phyloP scores from a whole-genome alignment of 129 eudicot genomes.

The Flaveria sonorensis region DNA sequence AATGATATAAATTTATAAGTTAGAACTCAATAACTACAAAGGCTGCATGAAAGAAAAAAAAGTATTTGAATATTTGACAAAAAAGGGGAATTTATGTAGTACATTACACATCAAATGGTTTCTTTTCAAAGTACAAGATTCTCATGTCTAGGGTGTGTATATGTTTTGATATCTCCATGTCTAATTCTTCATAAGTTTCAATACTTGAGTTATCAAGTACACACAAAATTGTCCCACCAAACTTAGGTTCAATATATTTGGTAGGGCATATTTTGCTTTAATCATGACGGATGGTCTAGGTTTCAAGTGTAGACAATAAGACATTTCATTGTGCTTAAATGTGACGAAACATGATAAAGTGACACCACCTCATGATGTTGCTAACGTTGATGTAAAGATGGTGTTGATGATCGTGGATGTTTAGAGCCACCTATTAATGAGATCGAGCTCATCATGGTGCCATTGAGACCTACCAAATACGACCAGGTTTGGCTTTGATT shows the following conservation, averaged over 20 bases:
- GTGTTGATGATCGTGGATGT: neutral
- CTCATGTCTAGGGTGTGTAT: constrained; percentile 39
- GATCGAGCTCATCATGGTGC: neutral
- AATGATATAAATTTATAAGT: neutral
- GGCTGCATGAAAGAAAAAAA: neutral
- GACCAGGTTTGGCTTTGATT: neutral
- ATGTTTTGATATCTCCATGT: constrained; percentile 33
- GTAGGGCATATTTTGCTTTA: constrained; percentile 29
- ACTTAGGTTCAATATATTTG: constrained; percentile 53
- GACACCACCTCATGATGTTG: constrained; percentile 40
- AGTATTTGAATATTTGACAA: constrained; percentile 18
- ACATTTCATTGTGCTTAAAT: constrained; percentile 55
- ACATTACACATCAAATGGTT: constrained; percentile 44
- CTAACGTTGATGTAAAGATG: neutral
- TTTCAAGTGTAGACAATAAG: constrained; percentile 44
- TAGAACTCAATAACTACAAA: neutral
- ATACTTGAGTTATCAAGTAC: constrained; percentile 43
- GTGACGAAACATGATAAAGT: constrained; percentile 47
- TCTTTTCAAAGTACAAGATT: constrained; percentile 61
- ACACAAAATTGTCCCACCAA: constrained; percentile 48
- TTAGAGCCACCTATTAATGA: neutral
- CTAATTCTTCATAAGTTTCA: constrained; percentile 29
- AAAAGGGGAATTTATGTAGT: constrained; percentile 34
- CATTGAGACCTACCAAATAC: neutral
- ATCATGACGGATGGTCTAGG: constrained; percentile 40